A percentile compares a stretch with the other conserved stretches of the same genome.
Evolutionary conservation across 176 grass and related monocot genomes (phyloP).

Genomic region (Canna indica): DNA sequence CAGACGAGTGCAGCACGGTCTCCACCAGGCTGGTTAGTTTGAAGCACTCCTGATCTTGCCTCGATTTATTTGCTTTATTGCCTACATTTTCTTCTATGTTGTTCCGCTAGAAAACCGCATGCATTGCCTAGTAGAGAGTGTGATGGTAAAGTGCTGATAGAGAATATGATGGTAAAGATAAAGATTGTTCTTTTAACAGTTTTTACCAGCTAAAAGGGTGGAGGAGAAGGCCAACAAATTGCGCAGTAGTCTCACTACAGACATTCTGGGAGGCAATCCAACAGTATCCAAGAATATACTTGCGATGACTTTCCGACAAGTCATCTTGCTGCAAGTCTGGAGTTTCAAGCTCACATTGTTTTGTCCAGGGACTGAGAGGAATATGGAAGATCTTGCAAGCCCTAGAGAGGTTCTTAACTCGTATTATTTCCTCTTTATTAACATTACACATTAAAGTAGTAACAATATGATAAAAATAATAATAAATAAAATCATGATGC

Average conservation of each 20-base stretch:
- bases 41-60: not conserved
- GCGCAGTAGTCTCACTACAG: slow-evolving; percentile 23
- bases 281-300: slow-evolving; percentile 40
- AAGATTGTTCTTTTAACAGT: slow-evolving; percentile 31
- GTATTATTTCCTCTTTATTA: not conserved
- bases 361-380: slow-evolving; percentile 39
- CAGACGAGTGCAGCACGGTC: slow-evolving; percentile 22
- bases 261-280: slow-evolving; percentile 31
- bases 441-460: no score
- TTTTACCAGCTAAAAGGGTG: slow-evolving; percentile 64
- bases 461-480: no score
- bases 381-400: slow-evolving; percentile 36
- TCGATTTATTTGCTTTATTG: not conserved
- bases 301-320: slow-evolving; percentile 71
- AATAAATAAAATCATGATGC: no score
- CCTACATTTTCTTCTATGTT: not conserved
- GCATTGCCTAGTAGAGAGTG: not conserved
- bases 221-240: slow-evolving; percentile 60
- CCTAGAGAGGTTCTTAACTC: slow-evolving; percentile 37
- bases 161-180: slow-evolving; percentile 4
- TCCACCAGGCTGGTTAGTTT: slow-evolving; percentile 66
- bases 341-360: slow-evolving; percentile 55
- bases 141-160: slow-evolving; percentile 3
- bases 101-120: not conserved
- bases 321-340: slow-evolving; percentile 44